Percentiles rank a stretch among this genome's conserved stretches.
phyloP scores from a whole-genome alignment of 2,329 filamentous ascomycete genomes.

The Sarocladium brachiariae region DNA sequence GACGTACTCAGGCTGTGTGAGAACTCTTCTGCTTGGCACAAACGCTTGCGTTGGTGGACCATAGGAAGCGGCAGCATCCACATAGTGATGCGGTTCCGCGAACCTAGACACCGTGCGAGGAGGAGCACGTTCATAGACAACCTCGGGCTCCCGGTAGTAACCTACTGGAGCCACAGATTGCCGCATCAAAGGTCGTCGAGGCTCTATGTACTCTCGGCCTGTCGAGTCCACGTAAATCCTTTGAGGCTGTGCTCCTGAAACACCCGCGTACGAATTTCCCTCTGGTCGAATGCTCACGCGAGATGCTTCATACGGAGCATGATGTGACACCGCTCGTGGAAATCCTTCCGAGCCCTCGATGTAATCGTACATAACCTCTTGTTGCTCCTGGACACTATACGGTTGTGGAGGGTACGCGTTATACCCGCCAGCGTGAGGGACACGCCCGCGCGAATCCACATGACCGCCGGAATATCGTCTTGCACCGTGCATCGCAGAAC shows the following conservation, averaged over 20 bases:
- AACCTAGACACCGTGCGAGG: conserved; percentile 46
- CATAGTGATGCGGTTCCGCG: conserved; percentile 36
- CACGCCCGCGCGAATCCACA: not conserved
- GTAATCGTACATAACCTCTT: conserved; percentile 5
- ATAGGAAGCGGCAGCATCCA: conserved; percentile 46
- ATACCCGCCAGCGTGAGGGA: not conserved
- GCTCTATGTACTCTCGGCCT: conserved; percentile 70
- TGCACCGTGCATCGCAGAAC: not conserved
- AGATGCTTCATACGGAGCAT: conserved; percentile 13
- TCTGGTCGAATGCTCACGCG: conserved; percentile 44
- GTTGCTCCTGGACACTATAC: not conserved
- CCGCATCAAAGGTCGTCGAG: conserved; percentile 36
- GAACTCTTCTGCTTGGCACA: conserved; percentile 44
- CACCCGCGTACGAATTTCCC: conserved; percentile 43
- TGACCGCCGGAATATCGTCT: conserved; percentile 1
- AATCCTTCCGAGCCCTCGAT: conserved; percentile 22
- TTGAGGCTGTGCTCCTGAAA: conserved; percentile 46
- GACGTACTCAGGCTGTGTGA: conserved; percentile 56
- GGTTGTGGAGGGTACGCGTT: not conserved
- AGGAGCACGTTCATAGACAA: conserved; percentile 60
- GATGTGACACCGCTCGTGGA: not conserved
- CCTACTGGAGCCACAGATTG: conserved; percentile 47
- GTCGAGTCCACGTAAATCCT: conserved; percentile 76
- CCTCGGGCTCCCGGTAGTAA: conserved; percentile 41
- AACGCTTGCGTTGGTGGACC: conserved; percentile 43